Evolutionary conservation across 1,284 basidiomycete species (phyloP).

Genomic region (Pterulicium gracile): DNA sequence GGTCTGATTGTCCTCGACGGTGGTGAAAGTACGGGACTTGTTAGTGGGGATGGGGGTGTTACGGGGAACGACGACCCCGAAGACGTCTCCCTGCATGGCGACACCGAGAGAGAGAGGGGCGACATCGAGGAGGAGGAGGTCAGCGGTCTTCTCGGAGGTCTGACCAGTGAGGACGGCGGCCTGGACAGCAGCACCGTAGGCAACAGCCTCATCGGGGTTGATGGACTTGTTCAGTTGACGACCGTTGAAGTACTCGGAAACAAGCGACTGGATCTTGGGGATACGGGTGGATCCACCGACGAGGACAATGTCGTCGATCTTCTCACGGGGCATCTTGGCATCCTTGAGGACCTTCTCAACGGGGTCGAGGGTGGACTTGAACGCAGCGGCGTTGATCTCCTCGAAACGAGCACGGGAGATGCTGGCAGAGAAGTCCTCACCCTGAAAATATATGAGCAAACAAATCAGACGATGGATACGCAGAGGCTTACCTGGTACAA

Average conservation of each 20-base stretch:
- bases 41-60: constrained; percentile 97
- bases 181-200: constrained; percentile 95
- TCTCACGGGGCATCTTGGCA: constrained; percentile 93
- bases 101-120: constrained; percentile 95
- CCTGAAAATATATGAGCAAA: constrained; percentile 28
- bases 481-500: constrained; percentile 70
- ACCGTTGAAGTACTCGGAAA: constrained; percentile 96
- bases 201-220: constrained; percentile 93
- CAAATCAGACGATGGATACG: background rate
- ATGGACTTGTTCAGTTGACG: constrained; percentile 98
- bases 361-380: constrained; percentile 97
- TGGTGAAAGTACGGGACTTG: constrained; percentile 94
- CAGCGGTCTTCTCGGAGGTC: constrained; percentile 92
- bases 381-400: constrained; percentile 91
- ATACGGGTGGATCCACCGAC: constrained; percentile 99
- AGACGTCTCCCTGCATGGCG: constrained; percentile 96
- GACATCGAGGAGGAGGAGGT: constrained; percentile 92
- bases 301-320: constrained; percentile 98
- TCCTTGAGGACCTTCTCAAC: constrained; percentile 99
- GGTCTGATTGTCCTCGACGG: constrained; percentile 98
- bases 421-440: constrained; percentile 91
- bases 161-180: constrained; percentile 94
- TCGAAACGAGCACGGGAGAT: constrained; percentile 99
- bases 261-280: constrained; percentile 96
- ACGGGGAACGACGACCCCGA: constrained; percentile 92